Evolutionary conservation across 345 rosid species (phyloP).

Genomic region (Eutrema japonicum): DNA sequence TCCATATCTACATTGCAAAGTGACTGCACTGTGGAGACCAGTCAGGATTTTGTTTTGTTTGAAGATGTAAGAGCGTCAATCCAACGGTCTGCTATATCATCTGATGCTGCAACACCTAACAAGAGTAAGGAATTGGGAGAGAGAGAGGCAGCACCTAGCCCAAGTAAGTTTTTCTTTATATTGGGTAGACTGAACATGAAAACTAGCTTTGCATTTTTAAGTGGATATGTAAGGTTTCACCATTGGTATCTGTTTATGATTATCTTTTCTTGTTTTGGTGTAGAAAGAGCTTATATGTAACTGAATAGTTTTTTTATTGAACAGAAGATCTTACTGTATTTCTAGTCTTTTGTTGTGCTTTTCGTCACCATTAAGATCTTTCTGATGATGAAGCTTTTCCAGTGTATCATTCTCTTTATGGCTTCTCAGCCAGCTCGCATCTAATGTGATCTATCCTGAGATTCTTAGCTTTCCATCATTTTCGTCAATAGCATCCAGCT

Average conservation of each 20-base stretch:
- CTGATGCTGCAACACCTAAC: constrained; percentile 43
- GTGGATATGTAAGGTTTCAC: neutral
- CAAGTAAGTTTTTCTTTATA: constrained; percentile 53
- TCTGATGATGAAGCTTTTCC: neutral
- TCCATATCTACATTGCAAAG: constrained; percentile 76
- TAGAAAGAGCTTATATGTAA: neutral
- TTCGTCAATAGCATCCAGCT: neutral
- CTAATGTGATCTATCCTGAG: neutral
- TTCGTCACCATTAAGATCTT: constrained; percentile 1
- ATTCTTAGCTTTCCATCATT: neutral
- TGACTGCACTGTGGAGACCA: constrained; percentile 59
- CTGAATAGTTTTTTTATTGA: neutral
- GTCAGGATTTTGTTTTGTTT: constrained; percentile 61
- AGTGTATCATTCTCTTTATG: neutral
- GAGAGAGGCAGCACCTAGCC: constrained; percentile 36
- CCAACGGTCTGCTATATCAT: constrained; percentile 57
- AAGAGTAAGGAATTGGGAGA: constrained; percentile 40
- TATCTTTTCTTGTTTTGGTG: constrained; percentile 7
- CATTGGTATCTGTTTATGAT: constrained; percentile 3
- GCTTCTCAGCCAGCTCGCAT: neutral
- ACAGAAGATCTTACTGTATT: neutral
- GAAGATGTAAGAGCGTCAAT: constrained; percentile 83
- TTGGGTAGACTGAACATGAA: constrained; percentile 16
- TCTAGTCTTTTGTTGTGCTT: constrained; percentile 21
- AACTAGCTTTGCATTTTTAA: constrained; percentile 4